Conservation (phyloP, 2,329 filamentous ascomycete species). For the Helicocarpus griseus region DNA sequence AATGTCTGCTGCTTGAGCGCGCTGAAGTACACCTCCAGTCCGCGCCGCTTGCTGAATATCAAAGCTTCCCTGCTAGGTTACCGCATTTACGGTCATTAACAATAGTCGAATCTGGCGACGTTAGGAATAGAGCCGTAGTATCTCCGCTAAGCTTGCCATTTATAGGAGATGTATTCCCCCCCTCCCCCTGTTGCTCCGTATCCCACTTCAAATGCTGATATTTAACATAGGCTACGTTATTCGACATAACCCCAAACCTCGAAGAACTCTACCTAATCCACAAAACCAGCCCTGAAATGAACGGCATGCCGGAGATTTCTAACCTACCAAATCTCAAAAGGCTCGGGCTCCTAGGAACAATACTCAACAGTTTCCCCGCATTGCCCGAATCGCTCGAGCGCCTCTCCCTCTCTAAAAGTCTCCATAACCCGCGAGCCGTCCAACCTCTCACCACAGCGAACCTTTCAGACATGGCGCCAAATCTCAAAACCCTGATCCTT, state of each 20-base stretch:
- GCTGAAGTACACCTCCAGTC: slow-evolving; percentile 7
- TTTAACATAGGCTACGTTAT: slow-evolving; percentile 8
- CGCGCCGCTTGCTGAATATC: neutral
- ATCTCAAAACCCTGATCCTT: slow-evolving; percentile 21
- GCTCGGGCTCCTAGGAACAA: slow-evolving; percentile 21
- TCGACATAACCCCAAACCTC: slow-evolving; percentile 20
- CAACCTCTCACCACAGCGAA: slow-evolving; percentile 8
- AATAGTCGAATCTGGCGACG: neutral
- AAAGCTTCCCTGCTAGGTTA: slow-evolving; percentile 1
- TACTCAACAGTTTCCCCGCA: slow-evolving; percentile 12
- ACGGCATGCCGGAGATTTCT: neutral
- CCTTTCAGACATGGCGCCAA: slow-evolving; percentile 14
- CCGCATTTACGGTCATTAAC: slow-evolving; percentile 4
- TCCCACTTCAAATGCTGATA: neutral
- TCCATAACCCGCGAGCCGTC: neutral
- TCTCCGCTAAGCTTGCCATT: neutral
- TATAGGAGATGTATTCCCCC: slow-evolving; percentile 1
- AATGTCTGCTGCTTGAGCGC: slow-evolving; percentile 12
- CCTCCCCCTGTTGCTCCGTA: neutral
- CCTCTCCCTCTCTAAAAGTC: slow-evolving; percentile 15
- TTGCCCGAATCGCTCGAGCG: slow-evolving; percentile 23
- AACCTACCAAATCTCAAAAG: slow-evolving; percentile 15
- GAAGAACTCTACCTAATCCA: slow-evolving; percentile 23
- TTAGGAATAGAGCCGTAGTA: neutral
- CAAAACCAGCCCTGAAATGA: neutral